Base-by-base conservation (phyloP, 192 early-diverging fungal genomes). In the Coemansia sp. region DNA sequence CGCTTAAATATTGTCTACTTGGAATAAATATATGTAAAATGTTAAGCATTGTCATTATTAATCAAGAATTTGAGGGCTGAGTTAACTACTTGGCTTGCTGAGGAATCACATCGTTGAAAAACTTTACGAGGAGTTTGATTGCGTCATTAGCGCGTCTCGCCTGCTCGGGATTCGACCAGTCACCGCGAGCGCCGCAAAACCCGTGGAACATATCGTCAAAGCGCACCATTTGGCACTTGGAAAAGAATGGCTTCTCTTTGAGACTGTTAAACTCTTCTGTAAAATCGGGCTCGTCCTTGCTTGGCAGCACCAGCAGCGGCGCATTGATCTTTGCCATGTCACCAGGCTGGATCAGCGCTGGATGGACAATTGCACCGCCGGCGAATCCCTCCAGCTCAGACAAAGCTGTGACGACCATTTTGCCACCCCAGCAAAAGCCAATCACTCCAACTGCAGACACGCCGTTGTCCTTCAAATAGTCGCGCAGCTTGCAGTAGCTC, bases 341-440 rank as follows among this genome's bases (percentile, higher is more conserved):
- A 6, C 77, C 84, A 14, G 71, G 51, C 2, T 73, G 61, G 54
- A 88, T 65, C 51, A 85, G 75, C n/a, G 89, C 85, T 20, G 91
- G 89, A 52, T 92, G 91, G 31, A 87, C 81, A 6, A 88, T 78
- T 1, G 86, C 85, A 6, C 85, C 81, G 4, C 85, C 76, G 10
- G 67, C 61, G 51, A 86, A 77, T 8, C 83, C 86, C 2, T 69
- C 62, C 5, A 84, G 80, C 39, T 78, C 68, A 9, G 85, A 63
- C 23, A 77, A 68, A 31, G 84, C 84, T 32, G 78, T 57, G 5
- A 81, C 77, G 20, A 85, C 70, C 59, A 89, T 82, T 61, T 86
- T 78, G 11, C 78, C 85, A 46, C 91, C 89, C 89, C 89, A 91
- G 83, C 90, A 91, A 67, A 90, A 87, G 6, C 89, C 91, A 59